A percentile compares a stretch with the other conserved stretches of the same genome.
These are phyloP conservation scores for Pseudogymnoascus sp. DNA, from an alignment of 2,329 filamentous ascomycete genomes.

Conservation along the genomic window DNA sequence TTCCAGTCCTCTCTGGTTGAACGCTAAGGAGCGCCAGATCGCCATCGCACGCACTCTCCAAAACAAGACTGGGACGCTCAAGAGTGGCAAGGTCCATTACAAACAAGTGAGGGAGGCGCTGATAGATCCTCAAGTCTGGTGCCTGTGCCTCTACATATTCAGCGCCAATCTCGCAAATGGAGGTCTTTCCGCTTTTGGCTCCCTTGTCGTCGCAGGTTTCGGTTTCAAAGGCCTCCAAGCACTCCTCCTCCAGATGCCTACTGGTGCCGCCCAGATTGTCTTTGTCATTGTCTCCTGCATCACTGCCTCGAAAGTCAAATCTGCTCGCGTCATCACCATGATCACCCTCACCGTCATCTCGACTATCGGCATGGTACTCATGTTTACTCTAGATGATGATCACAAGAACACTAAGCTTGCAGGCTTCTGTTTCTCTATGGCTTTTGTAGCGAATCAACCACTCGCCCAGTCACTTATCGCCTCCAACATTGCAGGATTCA, in stretches of 20 bases:
- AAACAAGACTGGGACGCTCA: constrained; percentile 48
- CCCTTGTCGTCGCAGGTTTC: constrained; percentile 33
- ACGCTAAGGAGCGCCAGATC: constrained; percentile 52
- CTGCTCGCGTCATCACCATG: no score
- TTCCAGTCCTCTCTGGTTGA: constrained; percentile 30
- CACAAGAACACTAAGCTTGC: no score
- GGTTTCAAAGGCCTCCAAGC: constrained; percentile 32
- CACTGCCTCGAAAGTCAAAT: not conserved
- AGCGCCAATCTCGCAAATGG: no score
- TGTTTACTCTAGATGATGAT: not conserved
- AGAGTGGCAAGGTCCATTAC: no score
- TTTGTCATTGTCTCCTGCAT: constrained; percentile 28
- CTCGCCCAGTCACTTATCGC: constrained; percentile 35
- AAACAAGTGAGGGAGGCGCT: no score
- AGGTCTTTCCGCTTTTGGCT: constrained; percentile 25
- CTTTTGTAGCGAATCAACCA: no score
- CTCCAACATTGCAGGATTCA: constrained; percentile 63
- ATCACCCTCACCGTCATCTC: no score
- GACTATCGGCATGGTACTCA: not conserved
- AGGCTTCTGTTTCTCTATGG: no score
- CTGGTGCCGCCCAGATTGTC: constrained; percentile 17
- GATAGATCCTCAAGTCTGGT: no score
- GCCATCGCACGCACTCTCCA: constrained; percentile 56
- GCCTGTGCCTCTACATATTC: no score
- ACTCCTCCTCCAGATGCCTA: constrained; percentile 33